Conservation (phyloP, 2,329 filamentous ascomycete species). For the Trichoderma brevicompactum region DNA sequence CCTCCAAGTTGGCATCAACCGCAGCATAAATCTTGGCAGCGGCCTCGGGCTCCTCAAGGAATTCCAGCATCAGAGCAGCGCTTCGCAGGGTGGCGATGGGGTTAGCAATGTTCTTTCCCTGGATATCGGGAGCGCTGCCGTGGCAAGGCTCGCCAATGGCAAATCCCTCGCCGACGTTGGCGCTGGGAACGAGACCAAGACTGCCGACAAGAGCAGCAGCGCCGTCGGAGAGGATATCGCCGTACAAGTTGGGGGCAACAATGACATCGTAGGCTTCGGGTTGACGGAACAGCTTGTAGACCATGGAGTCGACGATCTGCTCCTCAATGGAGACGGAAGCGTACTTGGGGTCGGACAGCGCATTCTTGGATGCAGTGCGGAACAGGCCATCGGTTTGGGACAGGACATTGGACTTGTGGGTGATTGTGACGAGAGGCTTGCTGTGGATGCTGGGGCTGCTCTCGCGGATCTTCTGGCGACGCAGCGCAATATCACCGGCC, state of each 20-base stretch:
- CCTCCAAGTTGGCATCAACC: slow-evolving; percentile 86
- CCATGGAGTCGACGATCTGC: slow-evolving; percentile 99
- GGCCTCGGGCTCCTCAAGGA: slow-evolving; percentile 83
- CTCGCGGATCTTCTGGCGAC: slow-evolving; percentile 79
- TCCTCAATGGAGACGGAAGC: slow-evolving; percentile 97
- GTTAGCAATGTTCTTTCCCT: slow-evolving; percentile 91
- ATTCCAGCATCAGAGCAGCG: slow-evolving; percentile 94
- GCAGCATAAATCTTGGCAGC: slow-evolving; percentile 89
- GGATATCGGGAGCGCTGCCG: slow-evolving; percentile 92
- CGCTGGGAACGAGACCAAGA: slow-evolving; percentile 88
- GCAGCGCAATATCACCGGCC: slow-evolving; percentile 90
- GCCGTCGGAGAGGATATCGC: slow-evolving; percentile 91
- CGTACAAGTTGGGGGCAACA: slow-evolving; percentile 92
- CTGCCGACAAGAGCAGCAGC: slow-evolving; percentile 92
- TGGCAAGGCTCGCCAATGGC: slow-evolving; percentile 98
- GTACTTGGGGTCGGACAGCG: slow-evolving; percentile 88
- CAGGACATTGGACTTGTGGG: slow-evolving; percentile 97
- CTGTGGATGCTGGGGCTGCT: slow-evolving; percentile 62
- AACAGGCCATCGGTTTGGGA: slow-evolving; percentile 97
- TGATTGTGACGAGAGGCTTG: slow-evolving; percentile 84
- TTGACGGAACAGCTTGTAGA: slow-evolving; percentile 99
- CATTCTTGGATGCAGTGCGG: slow-evolving; percentile 76
- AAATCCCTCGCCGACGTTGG: slow-evolving; percentile 92
- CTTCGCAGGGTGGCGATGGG: slow-evolving; percentile 93
- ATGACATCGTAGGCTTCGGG: slow-evolving; percentile 96